Base-by-base conservation (phyloP, 2,329 filamentous ascomycete genomes). In the Colletotrichum acutatum region DNA sequence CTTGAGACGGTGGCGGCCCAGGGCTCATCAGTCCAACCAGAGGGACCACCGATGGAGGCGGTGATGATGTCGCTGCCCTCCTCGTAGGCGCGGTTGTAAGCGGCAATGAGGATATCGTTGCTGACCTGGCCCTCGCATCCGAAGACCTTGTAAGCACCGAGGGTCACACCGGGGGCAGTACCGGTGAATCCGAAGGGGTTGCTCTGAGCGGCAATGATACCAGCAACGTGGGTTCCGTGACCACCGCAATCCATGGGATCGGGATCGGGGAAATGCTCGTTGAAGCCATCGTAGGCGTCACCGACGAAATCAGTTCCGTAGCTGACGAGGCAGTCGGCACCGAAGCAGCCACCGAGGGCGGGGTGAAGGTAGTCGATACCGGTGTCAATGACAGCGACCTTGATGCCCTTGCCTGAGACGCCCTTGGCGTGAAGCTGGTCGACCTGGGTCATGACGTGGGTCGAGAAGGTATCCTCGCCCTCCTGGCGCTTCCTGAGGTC, bases 291-390 rank as follows among this genome's bases (percentile, higher is more conserved):
- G 79, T 87, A 90, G 60, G 81, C 82, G 67, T 92, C 88, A 22
- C 90, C 90, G 22, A 91, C 86, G 54, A 91, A 83, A 74, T 91
- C 90, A 46, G 83, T 83, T 22, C 91, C 91, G 71, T 86, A 88
- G 4, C 85, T 83, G 22, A 93, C 88, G 53, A 91, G 82, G 75
- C 87, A 92, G 14, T 86, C 89, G 1, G 83, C 77, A 2, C 91
- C 91, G 77, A 92, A 92, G 77, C 90, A 90, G 59, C 90, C 90
- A 46, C 91, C 91, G 0, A 93, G 86, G 32, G 89, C 89, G 1
- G 90, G 88, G 76, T 93, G 90, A 0, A 82, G 85, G 77, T 92
- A 92, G 78, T 93, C 91, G 60, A 91, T 82, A 77, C 88, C 88
- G 26, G 84, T 88, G 77, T 90, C 88, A 32, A 90, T 82, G 14